Base-by-base conservation (phyloP, 306 rosid species). In the Leucaena leucocephala region DNA sequence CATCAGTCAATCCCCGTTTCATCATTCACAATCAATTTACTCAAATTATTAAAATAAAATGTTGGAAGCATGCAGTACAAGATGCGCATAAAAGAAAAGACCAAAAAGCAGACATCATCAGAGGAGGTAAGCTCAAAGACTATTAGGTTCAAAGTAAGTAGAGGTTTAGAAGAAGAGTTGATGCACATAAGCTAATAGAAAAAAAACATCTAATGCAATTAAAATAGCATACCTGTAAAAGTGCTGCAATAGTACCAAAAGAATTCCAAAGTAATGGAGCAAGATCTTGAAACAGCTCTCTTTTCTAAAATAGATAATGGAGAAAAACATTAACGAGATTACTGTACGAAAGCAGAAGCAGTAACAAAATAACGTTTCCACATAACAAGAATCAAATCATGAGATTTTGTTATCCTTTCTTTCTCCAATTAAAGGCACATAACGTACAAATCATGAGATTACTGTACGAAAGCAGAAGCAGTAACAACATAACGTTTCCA, bases 251-350 rank as follows among this genome's bases (percentile, higher is more conserved):
- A 76, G 98, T 95, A 77, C 98, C 98, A 74, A 95, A 95, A 42
- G 98, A 95, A 81, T 95, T 91, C 98, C 98, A 95, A 75, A 95
- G 76, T 84, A 95, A 84, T 8, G 98, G 98, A 65, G 98, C 98
- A 82, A 95, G 93, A 84, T 95, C 98, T 84, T 91, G 98, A 89
- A 91, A 95, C 68, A 92, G 78, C 85, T 94, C 98, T 85, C 98
- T 87, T 86, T 92, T 95, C 98, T 95, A 74, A 74, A 88, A 83
- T 36, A 74, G 71, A 76, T 61, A 74, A 74, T 58, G 27, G 42
- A 46, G 43, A 33, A 45, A 36, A 73, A 78, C 17, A 33, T 13
- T 63, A 44, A 27, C 27, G 72, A 84, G 46, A 61, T 73, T 43
- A 82, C 75, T 58, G 78, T 75, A 75, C 61, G 73, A 71, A 78